Evolutionary conservation across 2,329 filamentous ascomycete genomes (phyloP), one percentile per base, ranked within the genome.

Genomic region (Sclerotiophoma versabilis): DNA sequence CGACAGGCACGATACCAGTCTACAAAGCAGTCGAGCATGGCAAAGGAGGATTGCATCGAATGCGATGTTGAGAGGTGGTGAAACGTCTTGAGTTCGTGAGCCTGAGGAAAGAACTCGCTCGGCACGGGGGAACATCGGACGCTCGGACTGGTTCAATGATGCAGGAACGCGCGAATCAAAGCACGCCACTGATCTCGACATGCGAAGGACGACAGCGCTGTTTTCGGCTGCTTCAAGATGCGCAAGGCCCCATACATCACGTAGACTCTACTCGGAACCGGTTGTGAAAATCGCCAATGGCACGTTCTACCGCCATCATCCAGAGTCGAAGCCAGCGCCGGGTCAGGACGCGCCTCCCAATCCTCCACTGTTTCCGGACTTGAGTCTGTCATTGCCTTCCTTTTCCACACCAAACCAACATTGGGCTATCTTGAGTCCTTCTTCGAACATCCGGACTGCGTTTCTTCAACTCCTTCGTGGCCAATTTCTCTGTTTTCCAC

Each of bases 361-460:
- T 70, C 87, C 87, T 19, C 81, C 91, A 5, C 78, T 97, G 4
- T 96, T 96, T 71, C 80, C 83, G 4, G 79, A 86, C 48, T 73
- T 97, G 62, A 85, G 75, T 49, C 91, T 97, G 69, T 82, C 83
- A 32, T 77, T 98, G 0, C 84, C 88, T 0, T 86, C 87, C 5
- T 74, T 79, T 32, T 71, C 81, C 5, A 62, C 76, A 0, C 71
- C 68, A 39, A 66, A 64, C 22, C 83, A 89, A 62, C 85, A 91
- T 71, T 98, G 93, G 93, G 90, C 91, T 32, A 81, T 99, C 32
- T 81, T 98, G 22, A 92, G 92, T 0, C 87, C 91, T 0, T 92
- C 90, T 0, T 84, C 89, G 1, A 84, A 87, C 1, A 90, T 90
- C 0, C 91, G 93, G 72, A 96, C 92, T 0, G 89, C 89, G 0